Evolutionary conservation across 75 land plant genomes (phyloP).

Genomic region (Ceratopteris richardii): DNA sequence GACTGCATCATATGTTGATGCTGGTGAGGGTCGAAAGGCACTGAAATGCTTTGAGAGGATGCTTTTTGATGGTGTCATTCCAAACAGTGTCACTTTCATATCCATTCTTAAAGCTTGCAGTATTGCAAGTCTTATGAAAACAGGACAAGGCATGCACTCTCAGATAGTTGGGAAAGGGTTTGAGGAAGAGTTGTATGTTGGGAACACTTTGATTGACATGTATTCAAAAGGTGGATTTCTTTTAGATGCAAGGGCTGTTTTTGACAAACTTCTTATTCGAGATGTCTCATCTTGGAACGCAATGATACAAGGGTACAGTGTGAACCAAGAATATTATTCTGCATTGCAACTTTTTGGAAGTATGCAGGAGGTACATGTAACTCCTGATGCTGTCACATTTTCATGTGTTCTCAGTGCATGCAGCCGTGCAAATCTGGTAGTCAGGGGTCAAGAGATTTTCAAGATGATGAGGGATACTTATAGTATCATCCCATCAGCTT

Average conservation of each 20-base stretch:
- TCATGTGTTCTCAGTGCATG: slow-evolving; percentile 16
- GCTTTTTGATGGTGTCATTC: slow-evolving; percentile 11
- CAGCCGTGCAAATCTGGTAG: slow-evolving; percentile 9
- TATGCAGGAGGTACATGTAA: slow-evolving; percentile 5
- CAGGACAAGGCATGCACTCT: slow-evolving; percentile 2
- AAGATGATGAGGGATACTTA: slow-evolving; percentile 5
- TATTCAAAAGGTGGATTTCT: slow-evolving; percentile 10
- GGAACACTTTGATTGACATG: slow-evolving; percentile 13
- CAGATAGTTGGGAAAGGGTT: slow-evolving; percentile 7
- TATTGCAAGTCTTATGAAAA: not conserved
- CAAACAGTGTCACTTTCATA: not conserved
- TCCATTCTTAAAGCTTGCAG: slow-evolving; percentile 7
- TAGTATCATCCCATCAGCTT: slow-evolving; percentile 10
- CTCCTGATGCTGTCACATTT: slow-evolving; percentile 13
- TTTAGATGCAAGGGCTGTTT: slow-evolving; percentile 9
- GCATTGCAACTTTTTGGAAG: slow-evolving; percentile 9
- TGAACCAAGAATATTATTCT: slow-evolving; percentile 7
- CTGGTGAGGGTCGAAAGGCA: slow-evolving; percentile 11
- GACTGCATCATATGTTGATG: slow-evolving; percentile 25
- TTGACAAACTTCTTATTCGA: slow-evolving; percentile 11
- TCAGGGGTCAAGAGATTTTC: slow-evolving; percentile 12
- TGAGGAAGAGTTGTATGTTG: slow-evolving; percentile 8
- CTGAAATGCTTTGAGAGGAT: slow-evolving; percentile 10
- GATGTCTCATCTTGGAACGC: slow-evolving; percentile 17
- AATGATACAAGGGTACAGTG: slow-evolving; percentile 16